Base-by-base conservation (phyloP, 192 early-diverging fungal species). In the Coemansia sp. region DNA sequence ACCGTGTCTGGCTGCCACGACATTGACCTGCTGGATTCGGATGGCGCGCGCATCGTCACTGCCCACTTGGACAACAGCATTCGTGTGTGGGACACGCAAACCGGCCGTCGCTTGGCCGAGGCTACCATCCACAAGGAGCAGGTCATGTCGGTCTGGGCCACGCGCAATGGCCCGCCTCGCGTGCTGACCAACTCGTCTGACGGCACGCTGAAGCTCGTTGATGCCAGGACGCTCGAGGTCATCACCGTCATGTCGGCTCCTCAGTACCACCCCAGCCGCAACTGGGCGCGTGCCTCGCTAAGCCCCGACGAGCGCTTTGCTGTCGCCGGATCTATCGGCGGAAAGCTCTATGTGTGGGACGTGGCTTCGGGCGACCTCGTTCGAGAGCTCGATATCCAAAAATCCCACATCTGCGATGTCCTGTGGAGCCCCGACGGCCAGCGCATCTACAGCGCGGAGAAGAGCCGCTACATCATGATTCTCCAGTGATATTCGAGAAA, bases 1-100 rank as follows among this genome's bases (percentile, higher is more conserved):
- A 92, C 93, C 2, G 86, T 94, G 61, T 96, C 95, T 26, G 93
- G 92, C 70, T 97, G 95, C 77, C 97, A 97, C 70, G 96, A 97
- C 80, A 70, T 99, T 18, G 84, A 86, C 33, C 76, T 92, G 18
- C 64, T 96, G 61, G 90, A 94, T 72, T 83, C 85, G 23, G 86
- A 90, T 38, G 93, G 93, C 38, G 73, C 88, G 16, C 85, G 92
- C 7, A 86, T 97, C 52, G 90, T 89, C 16, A 95, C 92, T 62
- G 97, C 94, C 11, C 97, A 99, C 77, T 76, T 99, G 62, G 95
- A 99, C 79, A 93, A 93, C 68, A 95, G 89, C 65, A 65, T 99
- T 55, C 87, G 95, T 25, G 75, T 97, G 10, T 99, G 95, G 95
- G 95, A 99, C 79, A 87, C 89, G 18, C 79, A 86, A 31, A 85